Evolutionary conservation across 306 rosid genomes (phyloP), one percentile per base, ranked within the genome.

Genomic region (Cucurbita moschata): DNA sequence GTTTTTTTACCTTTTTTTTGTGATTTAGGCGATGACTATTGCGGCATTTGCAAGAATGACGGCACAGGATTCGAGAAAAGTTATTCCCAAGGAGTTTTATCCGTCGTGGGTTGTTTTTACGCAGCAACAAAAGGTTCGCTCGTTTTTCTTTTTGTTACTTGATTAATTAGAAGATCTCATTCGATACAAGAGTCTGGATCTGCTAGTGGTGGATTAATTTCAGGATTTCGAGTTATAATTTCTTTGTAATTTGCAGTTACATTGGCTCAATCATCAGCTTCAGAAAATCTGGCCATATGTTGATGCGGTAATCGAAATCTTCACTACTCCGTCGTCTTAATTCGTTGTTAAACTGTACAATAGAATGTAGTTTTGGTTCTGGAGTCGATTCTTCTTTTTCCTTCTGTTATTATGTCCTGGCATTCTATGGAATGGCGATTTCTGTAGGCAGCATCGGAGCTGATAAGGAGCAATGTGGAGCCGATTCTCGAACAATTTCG

Each of bases 101-200:
- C 98, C 98, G 4, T 14, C 92, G 40, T 93, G 98, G 98, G 92
- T 93, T 61, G 88, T 85, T 7, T 93, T 90, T 81, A 58, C 92
- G 39, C 76, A 67, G 80, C 88, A 82, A 70, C 98, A 93, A 82
- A 93, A 93, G 96, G 89, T 92, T 79, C 74, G 86, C 30, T 50
- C 39, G 5, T 15, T 30, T 38, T 50, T 15, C 42, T 79, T 21
- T n/a, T 54, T 10, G 21, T 7, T n/a, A 16, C 10, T 74, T 62
- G 11, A 46, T 21, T 1, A 13, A 14, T 49, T 30, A 4, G 74
- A 42, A 30, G 74, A 50, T 67, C 54, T 67, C 72, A 13, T 19
- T 46, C 11, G 11, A 19, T 18, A 6, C 11, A 10, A 19, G 30
- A n/a, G 70, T n/a, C 50, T 64, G 15, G 50, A 63, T 16, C 5